Percentiles rank a stretch among this genome's conserved stretches.
phyloP scores from a whole-genome alignment of 2,329 filamentous ascomycete species.

The Fonsecaea erecta region DNA sequence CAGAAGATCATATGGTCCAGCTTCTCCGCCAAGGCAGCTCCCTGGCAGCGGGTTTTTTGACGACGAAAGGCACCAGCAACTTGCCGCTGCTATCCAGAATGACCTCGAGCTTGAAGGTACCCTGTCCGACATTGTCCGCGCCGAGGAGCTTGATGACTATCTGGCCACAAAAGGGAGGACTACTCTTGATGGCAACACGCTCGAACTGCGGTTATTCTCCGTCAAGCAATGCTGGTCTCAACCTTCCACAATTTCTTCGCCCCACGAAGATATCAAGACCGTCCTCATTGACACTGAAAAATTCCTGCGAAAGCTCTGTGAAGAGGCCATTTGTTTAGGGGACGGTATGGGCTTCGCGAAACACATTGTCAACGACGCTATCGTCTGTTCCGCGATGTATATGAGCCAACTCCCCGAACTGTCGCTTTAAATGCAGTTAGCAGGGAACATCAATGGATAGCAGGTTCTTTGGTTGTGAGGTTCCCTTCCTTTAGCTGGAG shows the following conservation, averaged over 20 bases:
- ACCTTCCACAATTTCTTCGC: neutral
- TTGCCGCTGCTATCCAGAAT: neutral
- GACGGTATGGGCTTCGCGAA: slow-evolving; percentile 10
- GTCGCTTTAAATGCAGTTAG: slow-evolving; percentile 59
- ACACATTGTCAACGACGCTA: slow-evolving; percentile 9
- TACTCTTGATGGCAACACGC: neutral
- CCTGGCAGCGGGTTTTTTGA: neutral
- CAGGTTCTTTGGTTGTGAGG: slow-evolving; percentile 55
- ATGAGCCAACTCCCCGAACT: slow-evolving; percentile 53
- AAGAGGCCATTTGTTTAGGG: slow-evolving; percentile 7
- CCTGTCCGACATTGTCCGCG: neutral
- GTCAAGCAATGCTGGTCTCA: neutral
- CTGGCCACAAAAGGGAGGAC: slow-evolving; percentile 1
- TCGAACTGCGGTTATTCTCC: slow-evolving; percentile 6
- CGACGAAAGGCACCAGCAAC: neutral
- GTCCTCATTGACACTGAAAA: slow-evolving; percentile 12
- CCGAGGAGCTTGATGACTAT: slow-evolving; percentile 1
- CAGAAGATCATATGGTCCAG: neutral
- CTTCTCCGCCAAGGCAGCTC: neutral
- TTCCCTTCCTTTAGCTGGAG: slow-evolving; percentile 51
- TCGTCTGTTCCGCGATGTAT: slow-evolving; percentile 13
- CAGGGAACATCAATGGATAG: slow-evolving; percentile 43
- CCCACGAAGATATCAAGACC: neutral
- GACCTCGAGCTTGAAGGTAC: slow-evolving; percentile 5
- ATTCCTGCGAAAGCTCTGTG: slow-evolving; percentile 5